These are phyloP conservation scores for Cyamopsis tetragonoloba DNA, from an alignment of 306 rosid species.

Conservation along the genomic window DNA sequence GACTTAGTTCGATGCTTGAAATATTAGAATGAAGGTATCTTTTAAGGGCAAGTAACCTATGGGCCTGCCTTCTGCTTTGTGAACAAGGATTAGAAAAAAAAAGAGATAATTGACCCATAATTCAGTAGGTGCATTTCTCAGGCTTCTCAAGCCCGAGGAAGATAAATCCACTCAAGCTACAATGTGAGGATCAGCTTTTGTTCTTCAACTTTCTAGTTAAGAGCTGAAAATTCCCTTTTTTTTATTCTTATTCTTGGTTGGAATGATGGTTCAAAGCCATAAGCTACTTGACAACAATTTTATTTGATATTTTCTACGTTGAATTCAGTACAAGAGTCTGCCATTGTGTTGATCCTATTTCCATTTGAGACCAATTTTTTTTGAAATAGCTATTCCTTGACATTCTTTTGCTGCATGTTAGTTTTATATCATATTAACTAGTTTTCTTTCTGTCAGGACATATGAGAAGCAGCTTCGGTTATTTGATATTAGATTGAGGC, in stretches of 20 bases:
- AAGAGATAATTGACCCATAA: neutral
- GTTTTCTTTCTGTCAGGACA: constrained; percentile 46
- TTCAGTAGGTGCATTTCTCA: neutral
- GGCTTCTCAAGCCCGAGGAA: neutral
- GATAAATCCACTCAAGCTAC: neutral
- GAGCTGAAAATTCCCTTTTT: neutral
- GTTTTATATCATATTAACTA: neutral
- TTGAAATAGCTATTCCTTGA: neutral
- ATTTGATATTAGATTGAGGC: constrained; percentile 76
- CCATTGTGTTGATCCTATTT: neutral
- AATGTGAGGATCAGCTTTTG: neutral
- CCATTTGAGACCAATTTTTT: constrained; percentile 6
- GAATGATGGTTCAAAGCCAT: neutral
- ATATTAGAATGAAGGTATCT: neutral
- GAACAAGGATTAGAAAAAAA: neutral
- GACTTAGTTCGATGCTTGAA: neutral
- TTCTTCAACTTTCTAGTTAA: neutral
- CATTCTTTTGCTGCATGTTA: constrained; percentile 3
- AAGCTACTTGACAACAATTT: neutral
- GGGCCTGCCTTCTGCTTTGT: neutral
- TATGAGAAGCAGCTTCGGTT: constrained; percentile 89
- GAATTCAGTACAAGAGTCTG: neutral
- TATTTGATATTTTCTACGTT: neutral
- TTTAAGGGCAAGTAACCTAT: neutral
- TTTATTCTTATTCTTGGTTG: neutral